Base-by-base conservation (phyloP, 768 basidiomycete species). In the Phylloporus scabripes region DNA sequence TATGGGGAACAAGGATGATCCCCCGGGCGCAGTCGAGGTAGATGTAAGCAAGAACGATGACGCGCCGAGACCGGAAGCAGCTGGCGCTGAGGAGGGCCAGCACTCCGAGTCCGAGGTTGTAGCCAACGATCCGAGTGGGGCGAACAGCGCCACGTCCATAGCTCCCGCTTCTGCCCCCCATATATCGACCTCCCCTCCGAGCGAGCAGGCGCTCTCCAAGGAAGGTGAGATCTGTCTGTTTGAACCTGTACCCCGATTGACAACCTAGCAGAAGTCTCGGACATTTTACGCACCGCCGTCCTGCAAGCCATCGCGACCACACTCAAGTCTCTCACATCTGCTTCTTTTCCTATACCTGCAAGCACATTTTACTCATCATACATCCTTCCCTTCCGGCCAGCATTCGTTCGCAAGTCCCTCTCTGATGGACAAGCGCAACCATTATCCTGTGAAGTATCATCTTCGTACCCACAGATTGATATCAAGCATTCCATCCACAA, bases 401-500 rank as follows among this genome's bases (percentile, higher is more conserved):
- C 81, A n/a, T 80, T 78, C 62, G 14, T 61, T 53, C 50, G 39
- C 53, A 57, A 55, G 55, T 15, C 49, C 17, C 46, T 46, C 33
- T 32, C 46, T 18, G 48, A 51, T 41, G 53, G 42, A 36, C 38
- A 52, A 41, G 17, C 48, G 26, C 42, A 38, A 21, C 2, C 48
- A 20, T 32, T 49, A 47, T 62, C 47, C 46, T 36, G 34, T 24
- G 46, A 49, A 20, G 33, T 12, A 43, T 61, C 63, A 55, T 64
- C 62, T 12, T 72, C 56, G 52, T 72, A 67, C 32, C 77, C 60
- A 39, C 74, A 52, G 36, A 76, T 87, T 50, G 87, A 79, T 56
- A 85, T 94, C 64, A 92, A 87, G 57, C 76, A 83, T 9, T 92
- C 89, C 1, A 76, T 76, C 2, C 78, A 83, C 71, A 96, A 93